Base-by-base conservation (phyloP, 371 early-diverging fungal genomes). In the Mucor mucedo region DNA sequence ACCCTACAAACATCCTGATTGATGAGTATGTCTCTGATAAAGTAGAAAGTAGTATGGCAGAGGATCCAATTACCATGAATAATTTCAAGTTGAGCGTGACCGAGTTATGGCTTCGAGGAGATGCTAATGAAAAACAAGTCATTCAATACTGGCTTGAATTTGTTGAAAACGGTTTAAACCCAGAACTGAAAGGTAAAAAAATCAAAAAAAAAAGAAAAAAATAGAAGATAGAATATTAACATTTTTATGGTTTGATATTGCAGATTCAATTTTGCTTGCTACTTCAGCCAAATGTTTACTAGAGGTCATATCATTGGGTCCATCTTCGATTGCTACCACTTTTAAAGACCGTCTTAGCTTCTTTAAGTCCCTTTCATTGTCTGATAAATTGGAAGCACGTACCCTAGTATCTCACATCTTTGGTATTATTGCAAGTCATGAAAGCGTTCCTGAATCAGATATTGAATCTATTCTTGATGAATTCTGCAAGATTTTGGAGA, bases 241-340 rank as follows among this genome's bases (percentile, higher is more conserved):
- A 5, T 27, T 52, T 32, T 14, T 16, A 27, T 38, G n/a, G 10
- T 39, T n/a, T 32, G 21, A 21, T 42, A 7, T 47, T 8, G 16
- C 65, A 82, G 89, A 89, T 73, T 68, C 87, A 6, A 48, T 78
- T 4, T 76, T 92, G 6, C 86, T 91, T 30, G 71, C 87, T 3
- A 87, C 84, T 0, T 89, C 91, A 9, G 78, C 90, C 9, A 78
- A 82, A 2, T 91, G 88, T 63, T 70, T 94, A 5, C 58, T 90
- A 39, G 94, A 94, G 65, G 71, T 91, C 11, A 84, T 94, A 4
- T 90, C 92, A 0, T 67, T 93, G 5, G 89, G 87, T 0, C 92
- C 93, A 10, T 76, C 87, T 11, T 73, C 83, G 11, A 75, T 92
- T 21, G 78, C 89, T 0, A 77, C 77, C 1, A 76, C 80, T 5